These are phyloP conservation scores for Tubosaeta sp. DNA, from an alignment of 768 basidiomycete species.

Conservation along the genomic window DNA sequence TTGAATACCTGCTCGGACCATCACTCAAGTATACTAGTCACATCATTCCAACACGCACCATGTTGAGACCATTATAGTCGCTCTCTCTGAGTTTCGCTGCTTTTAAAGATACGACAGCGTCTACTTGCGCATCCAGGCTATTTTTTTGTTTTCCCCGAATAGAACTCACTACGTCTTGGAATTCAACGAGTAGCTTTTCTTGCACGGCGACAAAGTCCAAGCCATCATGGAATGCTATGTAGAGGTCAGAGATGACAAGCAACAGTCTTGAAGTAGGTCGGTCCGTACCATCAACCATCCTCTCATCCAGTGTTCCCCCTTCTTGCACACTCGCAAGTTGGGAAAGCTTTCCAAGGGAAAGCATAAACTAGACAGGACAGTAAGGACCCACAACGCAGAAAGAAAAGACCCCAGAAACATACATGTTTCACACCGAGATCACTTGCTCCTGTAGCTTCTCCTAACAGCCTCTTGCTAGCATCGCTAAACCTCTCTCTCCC, in stretches of 20 bases:
- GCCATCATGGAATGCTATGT: conserved; percentile 76
- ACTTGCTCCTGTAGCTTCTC: conserved; percentile 52
- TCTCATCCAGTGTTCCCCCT: conserved; percentile 41
- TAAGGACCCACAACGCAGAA: conserved; percentile 2
- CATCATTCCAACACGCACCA: conserved; percentile 18
- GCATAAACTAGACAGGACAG: conserved; percentile 59
- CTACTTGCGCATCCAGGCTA: conserved; percentile 64
- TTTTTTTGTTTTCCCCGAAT: conserved; percentile 55
- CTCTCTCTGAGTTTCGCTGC: conserved; percentile 38
- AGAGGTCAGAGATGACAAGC: conserved; percentile 1
- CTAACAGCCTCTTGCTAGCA: conserved; percentile 60
- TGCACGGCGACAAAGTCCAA: conserved; percentile 88
- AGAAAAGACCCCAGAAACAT: conserved; percentile 19
- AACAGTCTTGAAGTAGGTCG: not conserved
- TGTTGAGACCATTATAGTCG: conserved; percentile 48
- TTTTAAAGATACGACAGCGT: conserved; percentile 53
- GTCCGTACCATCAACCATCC: conserved; percentile 50
- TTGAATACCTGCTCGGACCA: conserved; percentile 55
- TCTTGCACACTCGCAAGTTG: conserved; percentile 64
- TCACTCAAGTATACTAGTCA: not conserved
- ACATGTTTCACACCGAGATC: conserved; percentile 78
- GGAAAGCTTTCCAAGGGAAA: conserved; percentile 86
- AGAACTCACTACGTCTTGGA: conserved; percentile 45
- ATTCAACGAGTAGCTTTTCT: conserved; percentile 58
- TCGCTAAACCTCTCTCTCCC: conserved; percentile 60